These are phyloP conservation scores for Puccinellia tenuiflora DNA, from an alignment of 176 grass and related monocot genomes.

Conservation along the genomic window DNA sequence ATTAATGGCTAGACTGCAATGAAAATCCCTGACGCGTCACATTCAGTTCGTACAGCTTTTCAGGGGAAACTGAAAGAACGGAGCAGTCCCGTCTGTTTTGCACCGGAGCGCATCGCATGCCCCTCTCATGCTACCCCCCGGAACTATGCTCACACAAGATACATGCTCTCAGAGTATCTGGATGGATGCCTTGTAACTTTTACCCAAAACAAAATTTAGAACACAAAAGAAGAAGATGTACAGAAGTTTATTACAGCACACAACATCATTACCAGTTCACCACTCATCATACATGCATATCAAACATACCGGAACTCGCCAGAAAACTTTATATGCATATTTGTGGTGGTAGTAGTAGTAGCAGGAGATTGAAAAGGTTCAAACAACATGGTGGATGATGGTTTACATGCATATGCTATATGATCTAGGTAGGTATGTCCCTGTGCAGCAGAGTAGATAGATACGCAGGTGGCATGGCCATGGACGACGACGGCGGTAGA, in stretches of 20 bases:
- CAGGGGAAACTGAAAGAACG: constrained; percentile 9
- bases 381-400: neutral
- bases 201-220: neutral
- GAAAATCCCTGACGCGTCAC: neutral
- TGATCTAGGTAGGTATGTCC: too few relatives aligned
- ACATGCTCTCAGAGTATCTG: too few relatives aligned
- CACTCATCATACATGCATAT: neutral
- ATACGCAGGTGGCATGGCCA: too few relatives aligned
- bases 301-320: neutral
- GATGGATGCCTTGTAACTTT: neutral
- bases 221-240: neutral
- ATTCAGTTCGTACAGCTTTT: constrained; percentile 4
- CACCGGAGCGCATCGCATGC: neutral
- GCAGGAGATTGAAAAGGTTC: neutral
- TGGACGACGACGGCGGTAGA: too few relatives aligned
- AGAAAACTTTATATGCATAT: neutral
- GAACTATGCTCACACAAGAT: neutral
- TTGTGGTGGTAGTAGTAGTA: neutral
- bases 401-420: neutral
- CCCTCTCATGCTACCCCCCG: neutral
- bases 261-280: neutral
- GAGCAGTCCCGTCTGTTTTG: neutral
- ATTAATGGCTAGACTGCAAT: neutral
- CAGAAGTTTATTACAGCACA: neutral
- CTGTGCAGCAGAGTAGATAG: too few relatives aligned